Evolutionary conservation across 345 rosid species (phyloP), one percentile per base, ranked within the genome.

Genomic region (Capsella bursapastoris): DNA sequence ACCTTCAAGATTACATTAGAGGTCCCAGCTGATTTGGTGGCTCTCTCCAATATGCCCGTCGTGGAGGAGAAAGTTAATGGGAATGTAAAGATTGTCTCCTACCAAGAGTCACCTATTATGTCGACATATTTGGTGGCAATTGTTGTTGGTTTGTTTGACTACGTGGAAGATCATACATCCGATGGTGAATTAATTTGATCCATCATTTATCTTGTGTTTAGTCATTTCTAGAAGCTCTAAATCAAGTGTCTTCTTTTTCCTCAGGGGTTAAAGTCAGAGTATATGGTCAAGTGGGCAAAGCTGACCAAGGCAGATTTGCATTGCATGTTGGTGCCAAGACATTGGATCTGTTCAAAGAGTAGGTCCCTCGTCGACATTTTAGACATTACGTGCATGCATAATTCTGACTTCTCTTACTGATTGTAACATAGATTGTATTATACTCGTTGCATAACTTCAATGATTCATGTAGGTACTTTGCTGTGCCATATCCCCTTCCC

Each of bases 81-180:
- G 25, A 64, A 69, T 57, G 7, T 81, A 45, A 95, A 92, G 84
- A 78, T 84, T 8, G 86, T 95, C 68, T 84, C 81, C 4, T 92
- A 87, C 73, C 86, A 92, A 73, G 97, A 95, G 75, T 82, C 99
- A 1, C 97, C 99, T 16, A 84, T 89, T 56, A 95, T 95, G 97
- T 95, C 99, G 15, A 95, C 97, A 5, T 95, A 95, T 84, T 82
- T 95, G 84, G 96, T 95, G 10, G 99, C 99, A 4, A 77, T 95
- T 78, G 97, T 86, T 27, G 83, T 95, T 73, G 99, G 99, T 58
- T 78, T 92, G 84, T 95, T 95, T 69, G 96, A 92, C 79, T 89
- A 84, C 47, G 82, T 92, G 38, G 99, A 95, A 82, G 97, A 87
- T 81, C 86, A 86, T 64, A 92, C 97, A 38, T 78, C 99, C 2